Evolutionary conservation across 179 eudicot species (phyloP).

Genomic region (Patellifolia procumbens): DNA sequence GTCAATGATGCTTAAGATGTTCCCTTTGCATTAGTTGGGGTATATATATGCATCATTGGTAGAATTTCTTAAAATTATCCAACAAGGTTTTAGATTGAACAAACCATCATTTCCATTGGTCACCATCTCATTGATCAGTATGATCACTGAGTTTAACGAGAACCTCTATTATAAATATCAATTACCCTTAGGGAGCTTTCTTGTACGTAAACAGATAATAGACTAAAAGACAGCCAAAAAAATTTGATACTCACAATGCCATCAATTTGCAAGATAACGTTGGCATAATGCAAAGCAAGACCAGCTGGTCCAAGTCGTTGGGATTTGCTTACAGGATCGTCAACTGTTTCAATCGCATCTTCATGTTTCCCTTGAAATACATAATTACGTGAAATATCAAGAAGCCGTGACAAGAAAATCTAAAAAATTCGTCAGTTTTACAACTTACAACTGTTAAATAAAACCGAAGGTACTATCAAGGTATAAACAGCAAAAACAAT

Average conservation of each 20-base stretch:
- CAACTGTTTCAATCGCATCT: slow-evolving; percentile 53
- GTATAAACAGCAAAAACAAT: neutral
- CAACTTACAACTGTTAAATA: neutral
- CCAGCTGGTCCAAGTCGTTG: slow-evolving; percentile 89
- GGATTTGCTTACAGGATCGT: slow-evolving; percentile 35
- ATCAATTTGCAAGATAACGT: slow-evolving; percentile 77
- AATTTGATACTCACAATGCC: slow-evolving; percentile 65
- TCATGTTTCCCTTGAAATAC: slow-evolving; percentile 32
- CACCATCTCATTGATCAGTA: neutral
- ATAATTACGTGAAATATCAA: neutral
- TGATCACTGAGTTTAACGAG: no score
- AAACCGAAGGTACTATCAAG: neutral
- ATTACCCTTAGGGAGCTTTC: neutral
- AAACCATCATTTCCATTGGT: no score
- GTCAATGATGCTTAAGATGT: neutral
- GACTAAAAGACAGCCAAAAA: neutral
- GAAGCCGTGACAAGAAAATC: neutral
- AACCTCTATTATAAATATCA: neutral
- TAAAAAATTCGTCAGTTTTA: neutral
- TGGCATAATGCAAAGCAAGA: slow-evolving; percentile 90
- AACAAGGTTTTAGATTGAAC: no score
- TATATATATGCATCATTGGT: neutral
- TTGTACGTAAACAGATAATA: neutral
- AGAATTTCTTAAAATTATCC: neutral
- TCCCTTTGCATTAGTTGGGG: neutral